A percentile compares a stretch with the other conserved stretches of the same genome.
Evolutionary conservation across 345 rosid species (phyloP).

Genomic region (Arabis hirsuta): DNA sequence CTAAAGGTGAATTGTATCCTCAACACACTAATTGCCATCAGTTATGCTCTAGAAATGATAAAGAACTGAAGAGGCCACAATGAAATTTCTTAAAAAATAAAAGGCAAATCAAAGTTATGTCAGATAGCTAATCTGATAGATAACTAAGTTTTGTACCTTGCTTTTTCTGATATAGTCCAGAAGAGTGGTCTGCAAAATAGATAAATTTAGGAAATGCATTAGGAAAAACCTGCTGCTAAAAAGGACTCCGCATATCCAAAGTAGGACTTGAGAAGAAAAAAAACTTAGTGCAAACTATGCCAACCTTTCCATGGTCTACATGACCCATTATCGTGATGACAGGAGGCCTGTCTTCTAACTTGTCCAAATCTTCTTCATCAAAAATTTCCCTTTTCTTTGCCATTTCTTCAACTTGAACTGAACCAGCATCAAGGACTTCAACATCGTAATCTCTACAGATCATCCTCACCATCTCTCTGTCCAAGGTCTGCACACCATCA

Average conservation of each 20-base stretch:
- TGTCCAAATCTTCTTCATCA: constrained; percentile 90
- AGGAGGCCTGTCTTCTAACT: constrained; percentile 91
- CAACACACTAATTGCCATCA: constrained; percentile 13
- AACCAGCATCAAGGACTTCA: constrained; percentile 81
- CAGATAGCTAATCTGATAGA: constrained; percentile 25
- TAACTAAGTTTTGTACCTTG: constrained; percentile 66
- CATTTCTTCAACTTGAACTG: constrained; percentile 82
- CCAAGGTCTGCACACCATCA: constrained; percentile 95
- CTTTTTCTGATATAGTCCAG: constrained; percentile 90
- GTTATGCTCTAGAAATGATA: constrained; percentile 13
- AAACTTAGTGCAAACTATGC: constrained; percentile 11
- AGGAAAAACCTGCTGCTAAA: constrained; percentile 38
- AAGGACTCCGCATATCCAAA: constrained; percentile 10
- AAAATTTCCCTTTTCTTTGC: constrained; percentile 82
- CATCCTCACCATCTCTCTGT: constrained; percentile 95
- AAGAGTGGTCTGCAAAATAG: constrained; percentile 83
- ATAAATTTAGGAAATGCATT: constrained; percentile 40
- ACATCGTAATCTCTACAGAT: constrained; percentile 83
- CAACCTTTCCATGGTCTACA: constrained; percentile 98
- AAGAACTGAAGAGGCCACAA: constrained; percentile 19
- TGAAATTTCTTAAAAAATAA: neutral
- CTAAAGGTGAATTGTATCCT: constrained; percentile 9
- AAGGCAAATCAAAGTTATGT: constrained; percentile 11
- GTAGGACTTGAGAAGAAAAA: constrained; percentile 19
- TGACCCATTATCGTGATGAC: constrained; percentile 99